phyloP scores from a whole-genome alignment of 208 protist species.

The Trypanosoma theileri region DNA sequence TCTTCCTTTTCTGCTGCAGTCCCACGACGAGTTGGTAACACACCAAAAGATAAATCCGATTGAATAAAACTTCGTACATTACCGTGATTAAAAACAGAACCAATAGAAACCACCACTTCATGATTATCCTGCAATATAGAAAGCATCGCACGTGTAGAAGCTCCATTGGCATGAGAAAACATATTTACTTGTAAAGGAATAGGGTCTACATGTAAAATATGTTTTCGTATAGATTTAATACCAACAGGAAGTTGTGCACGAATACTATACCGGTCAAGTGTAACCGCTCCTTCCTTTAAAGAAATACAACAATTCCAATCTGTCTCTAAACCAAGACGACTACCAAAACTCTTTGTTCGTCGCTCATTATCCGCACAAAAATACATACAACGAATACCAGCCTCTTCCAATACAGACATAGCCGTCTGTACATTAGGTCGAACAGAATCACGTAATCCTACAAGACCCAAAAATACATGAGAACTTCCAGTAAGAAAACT shows the following conservation, averaged over 20 bases:
- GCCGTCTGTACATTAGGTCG: slow-evolving; percentile 73
- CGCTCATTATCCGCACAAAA: slow-evolving; percentile 85
- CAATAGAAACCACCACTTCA: slow-evolving; percentile 91
- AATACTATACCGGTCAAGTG: slow-evolving; percentile 82
- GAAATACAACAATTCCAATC: slow-evolving; percentile 97
- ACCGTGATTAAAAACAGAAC: slow-evolving; percentile 89
- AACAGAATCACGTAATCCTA: slow-evolving; percentile 88
- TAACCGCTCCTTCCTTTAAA: slow-evolving; percentile 80
- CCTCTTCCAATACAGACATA: slow-evolving; percentile 77
- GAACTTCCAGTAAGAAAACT: slow-evolving; percentile 36
- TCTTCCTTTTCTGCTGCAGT: slow-evolving; percentile 73
- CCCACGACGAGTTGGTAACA: slow-evolving; percentile 81
- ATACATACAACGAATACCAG: slow-evolving; percentile 94
- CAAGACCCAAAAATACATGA: slow-evolving; percentile 88
- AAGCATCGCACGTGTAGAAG: slow-evolving; percentile 90
- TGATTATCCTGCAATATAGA: slow-evolving; percentile 94
- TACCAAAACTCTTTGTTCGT: slow-evolving; percentile 90
- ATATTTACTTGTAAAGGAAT: slow-evolving; percentile 95
- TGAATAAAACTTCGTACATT: slow-evolving; percentile 93
- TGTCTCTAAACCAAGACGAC: slow-evolving; percentile 90
- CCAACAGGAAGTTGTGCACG: slow-evolving; percentile 93
- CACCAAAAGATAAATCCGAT: slow-evolving; percentile 86
- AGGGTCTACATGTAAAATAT: slow-evolving; percentile 92
- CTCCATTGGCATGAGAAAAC: slow-evolving; percentile 89
- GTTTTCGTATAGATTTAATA: slow-evolving; percentile 91